Conservation (phyloP, 140 eudicot species). For the Bidens hawaiensis region DNA sequence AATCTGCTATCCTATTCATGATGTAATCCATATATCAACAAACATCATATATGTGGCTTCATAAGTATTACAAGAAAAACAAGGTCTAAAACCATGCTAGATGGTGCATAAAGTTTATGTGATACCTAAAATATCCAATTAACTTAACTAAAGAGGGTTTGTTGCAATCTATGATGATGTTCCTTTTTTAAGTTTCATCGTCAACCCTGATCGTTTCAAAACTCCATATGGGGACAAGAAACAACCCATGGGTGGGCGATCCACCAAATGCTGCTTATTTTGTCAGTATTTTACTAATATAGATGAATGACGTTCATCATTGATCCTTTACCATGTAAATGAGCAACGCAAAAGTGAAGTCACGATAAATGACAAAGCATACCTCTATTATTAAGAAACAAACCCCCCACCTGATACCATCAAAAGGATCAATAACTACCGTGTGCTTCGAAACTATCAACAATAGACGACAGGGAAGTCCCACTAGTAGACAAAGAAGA, state of each 20-base stretch:
- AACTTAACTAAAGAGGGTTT: not conserved
- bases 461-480: too few relatives aligned
- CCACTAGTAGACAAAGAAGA: too few relatives aligned
- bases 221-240: not conserved
- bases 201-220: not conserved
- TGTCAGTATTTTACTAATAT: not conserved
- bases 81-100: not conserved
- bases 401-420: not conserved
- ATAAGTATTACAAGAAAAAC: not conserved
- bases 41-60: not conserved
- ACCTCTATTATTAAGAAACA: not conserved
- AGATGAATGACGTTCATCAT: not conserved
- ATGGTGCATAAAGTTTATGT: not conserved
- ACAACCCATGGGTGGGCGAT: not conserved
- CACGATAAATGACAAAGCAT: not conserved
- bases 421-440: too few relatives aligned
- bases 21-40: not conserved
- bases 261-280: not conserved
- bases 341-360: not conserved
- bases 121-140: not conserved
- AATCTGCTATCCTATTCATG: not conserved
- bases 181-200: not conserved
- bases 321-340: not conserved
- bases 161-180: not conserved
- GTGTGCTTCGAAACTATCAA: too few relatives aligned